Percentiles rank a stretch among this genome's conserved stretches.
Conservation (phyloP, 2,329 filamentous ascomycete genomes). For the Didymella pomorum region DNA sequence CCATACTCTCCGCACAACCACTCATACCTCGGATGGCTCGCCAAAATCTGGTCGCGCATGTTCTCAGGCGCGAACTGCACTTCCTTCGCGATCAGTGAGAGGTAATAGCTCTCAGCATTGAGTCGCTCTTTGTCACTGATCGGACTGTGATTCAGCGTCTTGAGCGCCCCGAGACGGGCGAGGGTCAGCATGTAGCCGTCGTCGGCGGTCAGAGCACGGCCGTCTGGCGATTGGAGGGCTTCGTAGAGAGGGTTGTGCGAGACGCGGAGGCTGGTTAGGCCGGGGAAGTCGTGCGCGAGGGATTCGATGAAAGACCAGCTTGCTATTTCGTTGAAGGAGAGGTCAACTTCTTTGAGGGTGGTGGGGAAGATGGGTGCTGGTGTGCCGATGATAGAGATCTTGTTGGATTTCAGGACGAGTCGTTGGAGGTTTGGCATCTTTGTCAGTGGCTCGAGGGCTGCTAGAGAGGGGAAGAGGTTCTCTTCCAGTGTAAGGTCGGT, state of each 20-base stretch:
- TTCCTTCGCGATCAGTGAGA: constrained; percentile 81
- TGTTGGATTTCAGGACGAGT: constrained; percentile 76
- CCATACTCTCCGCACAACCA: constrained; percentile 81
- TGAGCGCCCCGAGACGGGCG: constrained; percentile 73
- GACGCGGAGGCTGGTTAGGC: constrained; percentile 76
- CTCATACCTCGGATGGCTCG: constrained; percentile 73
- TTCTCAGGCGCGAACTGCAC: constrained; percentile 67
- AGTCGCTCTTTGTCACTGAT: constrained; percentile 77
- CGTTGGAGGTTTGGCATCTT: constrained; percentile 62
- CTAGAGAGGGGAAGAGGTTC: constrained; percentile 70
- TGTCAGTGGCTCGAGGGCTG: constrained; percentile 66
- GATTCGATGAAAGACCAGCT: constrained; percentile 78
- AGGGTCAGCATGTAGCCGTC: constrained; percentile 90
- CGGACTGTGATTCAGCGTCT: constrained; percentile 73
- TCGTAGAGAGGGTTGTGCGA: constrained; percentile 87
- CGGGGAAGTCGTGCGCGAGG: constrained; percentile 73
- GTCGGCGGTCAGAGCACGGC: constrained; percentile 64
- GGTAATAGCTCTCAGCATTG: constrained; percentile 93
- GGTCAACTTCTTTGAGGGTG: constrained; percentile 53
- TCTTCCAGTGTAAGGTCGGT: constrained; percentile 74
- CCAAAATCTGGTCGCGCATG: constrained; percentile 64
- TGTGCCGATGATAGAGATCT: constrained; percentile 60
- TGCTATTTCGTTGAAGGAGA: constrained; percentile 56
- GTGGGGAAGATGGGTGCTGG: constrained; percentile 37
- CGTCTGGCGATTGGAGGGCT: constrained; percentile 55